Conservation (phyloP, 164 flowering plant species). For the Liquidambar formosana region DNA sequence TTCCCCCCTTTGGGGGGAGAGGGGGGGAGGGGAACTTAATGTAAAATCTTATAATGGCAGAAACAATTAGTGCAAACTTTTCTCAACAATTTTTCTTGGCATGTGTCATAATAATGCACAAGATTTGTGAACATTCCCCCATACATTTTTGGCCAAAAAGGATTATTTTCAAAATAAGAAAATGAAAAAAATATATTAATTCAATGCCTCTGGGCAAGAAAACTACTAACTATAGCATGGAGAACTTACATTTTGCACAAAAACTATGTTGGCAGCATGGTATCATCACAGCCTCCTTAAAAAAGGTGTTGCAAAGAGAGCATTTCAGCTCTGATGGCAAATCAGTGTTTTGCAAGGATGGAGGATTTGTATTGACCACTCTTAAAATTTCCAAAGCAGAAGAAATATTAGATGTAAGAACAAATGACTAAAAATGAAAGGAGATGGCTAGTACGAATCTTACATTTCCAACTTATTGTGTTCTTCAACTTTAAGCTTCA, state of each 20-base stretch:
- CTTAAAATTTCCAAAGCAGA: conserved; percentile 20
- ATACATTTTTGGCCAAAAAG: background rate
- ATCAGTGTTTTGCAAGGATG: conserved; percentile 27
- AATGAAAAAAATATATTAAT: no score
- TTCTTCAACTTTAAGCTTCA: conserved; percentile 27
- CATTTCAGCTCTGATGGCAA: conserved; percentile 71
- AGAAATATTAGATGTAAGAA: conserved; percentile 7
- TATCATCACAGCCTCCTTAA: conserved; percentile 79
- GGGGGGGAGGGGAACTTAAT: background rate
- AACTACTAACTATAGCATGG: background rate
- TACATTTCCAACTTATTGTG: conserved; percentile 31
- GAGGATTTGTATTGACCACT: conserved; percentile 20
- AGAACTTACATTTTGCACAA: conserved; percentile 65
- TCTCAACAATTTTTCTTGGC: background rate
- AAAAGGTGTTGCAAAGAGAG: conserved; percentile 53
- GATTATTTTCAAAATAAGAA: background rate
- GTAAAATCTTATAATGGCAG: background rate
- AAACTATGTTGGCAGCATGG: conserved; percentile 89
- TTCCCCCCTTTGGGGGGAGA: no score
- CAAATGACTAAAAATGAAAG: conserved; percentile 1
- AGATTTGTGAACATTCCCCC: background rate
- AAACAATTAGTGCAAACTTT: background rate
- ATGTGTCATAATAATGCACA: background rate
- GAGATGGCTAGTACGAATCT: conserved; percentile 4
- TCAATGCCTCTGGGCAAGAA: background rate